Conservation (phyloP, 2,329 filamentous ascomycete genomes). For the Venturia carpophila region DNA sequence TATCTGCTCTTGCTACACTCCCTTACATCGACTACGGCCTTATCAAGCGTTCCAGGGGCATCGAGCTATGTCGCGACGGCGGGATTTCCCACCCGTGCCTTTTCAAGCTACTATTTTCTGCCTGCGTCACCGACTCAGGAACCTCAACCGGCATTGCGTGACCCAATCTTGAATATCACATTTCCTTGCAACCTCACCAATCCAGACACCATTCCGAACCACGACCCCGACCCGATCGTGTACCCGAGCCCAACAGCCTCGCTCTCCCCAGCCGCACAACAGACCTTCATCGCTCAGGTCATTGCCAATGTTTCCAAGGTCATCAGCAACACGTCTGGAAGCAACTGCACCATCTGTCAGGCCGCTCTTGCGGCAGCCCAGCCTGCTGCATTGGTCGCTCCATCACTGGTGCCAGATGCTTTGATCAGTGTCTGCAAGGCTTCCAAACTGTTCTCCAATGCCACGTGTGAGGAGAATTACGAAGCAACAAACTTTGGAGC, state of each 20-base stretch:
- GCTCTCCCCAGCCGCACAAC: slow-evolving; percentile 30
- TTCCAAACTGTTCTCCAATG: slow-evolving; percentile 40
- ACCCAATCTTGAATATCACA: slow-evolving; percentile 48
- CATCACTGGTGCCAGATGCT: slow-evolving; percentile 41
- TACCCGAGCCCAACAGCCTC: slow-evolving; percentile 43
- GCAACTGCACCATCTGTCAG: slow-evolving; percentile 48
- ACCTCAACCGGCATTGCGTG: slow-evolving; percentile 47
- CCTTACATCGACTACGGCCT: neutral
- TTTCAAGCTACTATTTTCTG: slow-evolving; percentile 42
- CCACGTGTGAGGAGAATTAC: slow-evolving; percentile 43
- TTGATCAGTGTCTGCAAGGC: slow-evolving; percentile 45
- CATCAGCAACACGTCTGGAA: slow-evolving; percentile 31
- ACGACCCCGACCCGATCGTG: slow-evolving; percentile 43
- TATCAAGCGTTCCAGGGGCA: slow-evolving; percentile 26
- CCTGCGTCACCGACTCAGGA: slow-evolving; percentile 39
- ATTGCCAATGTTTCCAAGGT: slow-evolving; percentile 42
- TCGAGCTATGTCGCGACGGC: slow-evolving; percentile 37
- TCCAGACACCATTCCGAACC: slow-evolving; percentile 43
- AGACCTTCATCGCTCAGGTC: slow-evolving; percentile 32
- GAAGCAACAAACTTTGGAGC: slow-evolving; percentile 43
- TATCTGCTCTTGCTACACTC: neutral
- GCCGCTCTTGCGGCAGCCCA: slow-evolving; percentile 45
- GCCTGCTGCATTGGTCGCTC: slow-evolving; percentile 43
- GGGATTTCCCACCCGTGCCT: slow-evolving; percentile 45
- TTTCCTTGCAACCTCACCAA: slow-evolving; percentile 49